phyloP scores from a whole-genome alignment of 2,329 filamentous ascomycete species.

The Pseudopyricularia javanii region DNA sequence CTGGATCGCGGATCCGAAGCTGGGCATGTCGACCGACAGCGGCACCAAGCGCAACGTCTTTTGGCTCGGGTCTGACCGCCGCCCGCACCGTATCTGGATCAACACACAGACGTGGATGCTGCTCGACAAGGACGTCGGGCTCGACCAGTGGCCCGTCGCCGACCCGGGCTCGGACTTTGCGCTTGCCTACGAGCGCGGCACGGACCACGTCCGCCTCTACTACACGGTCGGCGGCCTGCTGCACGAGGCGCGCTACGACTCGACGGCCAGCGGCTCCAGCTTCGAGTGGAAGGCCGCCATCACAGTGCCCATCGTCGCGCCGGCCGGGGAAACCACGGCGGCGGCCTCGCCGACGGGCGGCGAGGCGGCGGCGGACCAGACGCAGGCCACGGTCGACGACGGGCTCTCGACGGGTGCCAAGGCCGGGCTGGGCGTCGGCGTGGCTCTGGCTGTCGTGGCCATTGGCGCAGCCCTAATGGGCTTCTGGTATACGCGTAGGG shows the following conservation, averaged over 20 bases:
- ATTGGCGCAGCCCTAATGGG: constrained; percentile 15
- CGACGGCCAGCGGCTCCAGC: constrained; percentile 6
- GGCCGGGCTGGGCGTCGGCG: constrained; percentile 21
- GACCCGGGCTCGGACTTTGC: constrained; percentile 1
- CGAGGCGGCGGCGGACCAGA: neutral
- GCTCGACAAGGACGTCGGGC: constrained; percentile 24
- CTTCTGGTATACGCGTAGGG: constrained; percentile 14
- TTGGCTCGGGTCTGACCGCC: constrained; percentile 12
- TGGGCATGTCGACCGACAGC: constrained; percentile 6
- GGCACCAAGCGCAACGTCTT: constrained; percentile 8
- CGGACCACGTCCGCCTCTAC: constrained; percentile 2
- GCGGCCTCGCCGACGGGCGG: constrained; percentile 1
- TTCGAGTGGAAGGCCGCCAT: constrained; percentile 15
- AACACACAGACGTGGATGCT: constrained; percentile 29
- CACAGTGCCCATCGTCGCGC: constrained; percentile 10
- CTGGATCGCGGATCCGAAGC: constrained; percentile 12
- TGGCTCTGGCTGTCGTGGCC: constrained; percentile 18
- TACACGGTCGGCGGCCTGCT: constrained; percentile 17
- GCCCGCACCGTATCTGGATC: constrained; percentile 22
- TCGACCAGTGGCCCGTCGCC: constrained; percentile 10
- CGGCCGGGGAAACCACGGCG: constrained; percentile 10
- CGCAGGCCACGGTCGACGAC: neutral
- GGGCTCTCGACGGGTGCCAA: constrained; percentile 21
- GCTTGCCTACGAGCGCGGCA: constrained; percentile 1
- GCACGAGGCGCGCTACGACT: constrained; percentile 17